Percentiles rank a stretch among this genome's conserved stretches.
Evolutionary conservation across 2,329 filamentous ascomycete species (phyloP).

Genomic region (Aspergillus fischeri): DNA sequence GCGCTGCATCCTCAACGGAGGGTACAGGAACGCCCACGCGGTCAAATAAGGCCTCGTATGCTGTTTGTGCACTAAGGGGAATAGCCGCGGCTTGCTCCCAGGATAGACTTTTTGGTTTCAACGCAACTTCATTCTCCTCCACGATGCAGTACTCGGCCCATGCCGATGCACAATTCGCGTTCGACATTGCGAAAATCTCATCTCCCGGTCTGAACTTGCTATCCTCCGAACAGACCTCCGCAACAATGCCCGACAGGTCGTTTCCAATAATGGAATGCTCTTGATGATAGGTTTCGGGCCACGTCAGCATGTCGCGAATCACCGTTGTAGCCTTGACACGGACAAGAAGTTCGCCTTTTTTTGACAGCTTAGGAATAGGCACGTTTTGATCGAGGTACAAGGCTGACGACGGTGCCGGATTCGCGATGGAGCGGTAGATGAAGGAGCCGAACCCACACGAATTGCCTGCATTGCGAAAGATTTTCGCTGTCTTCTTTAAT

Average conservation of each 20-base stretch:
- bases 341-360: constrained; percentile 5
- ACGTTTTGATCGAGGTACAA: constrained; percentile 5
- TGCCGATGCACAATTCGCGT: constrained; percentile 14
- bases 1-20: background rate
- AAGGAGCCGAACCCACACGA: constrained; percentile 1
- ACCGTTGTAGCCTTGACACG: constrained; percentile 12
- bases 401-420: constrained; percentile 9
- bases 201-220: constrained; percentile 21
- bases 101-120: constrained; percentile 17
- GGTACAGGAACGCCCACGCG: constrained; percentile 13
- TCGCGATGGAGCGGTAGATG: background rate
- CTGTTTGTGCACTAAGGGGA: constrained; percentile 28
- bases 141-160: constrained; percentile 29
- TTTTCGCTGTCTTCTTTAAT: too few species aligned
- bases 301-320: constrained; percentile 13
- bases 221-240: constrained; percentile 3
- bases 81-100: constrained; percentile 24
- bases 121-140: constrained; percentile 17
- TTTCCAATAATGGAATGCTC: constrained; percentile 18
- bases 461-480: constrained; percentile 7
- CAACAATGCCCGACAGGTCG: constrained; percentile 20
- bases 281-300: constrained; percentile 25
- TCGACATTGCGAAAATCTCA: constrained; percentile 26
- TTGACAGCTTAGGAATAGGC: constrained; percentile 5
- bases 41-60: constrained; percentile 30